phyloP scores from a whole-genome alignment of 345 rosid genomes.

The Boechera divaricarpa region DNA sequence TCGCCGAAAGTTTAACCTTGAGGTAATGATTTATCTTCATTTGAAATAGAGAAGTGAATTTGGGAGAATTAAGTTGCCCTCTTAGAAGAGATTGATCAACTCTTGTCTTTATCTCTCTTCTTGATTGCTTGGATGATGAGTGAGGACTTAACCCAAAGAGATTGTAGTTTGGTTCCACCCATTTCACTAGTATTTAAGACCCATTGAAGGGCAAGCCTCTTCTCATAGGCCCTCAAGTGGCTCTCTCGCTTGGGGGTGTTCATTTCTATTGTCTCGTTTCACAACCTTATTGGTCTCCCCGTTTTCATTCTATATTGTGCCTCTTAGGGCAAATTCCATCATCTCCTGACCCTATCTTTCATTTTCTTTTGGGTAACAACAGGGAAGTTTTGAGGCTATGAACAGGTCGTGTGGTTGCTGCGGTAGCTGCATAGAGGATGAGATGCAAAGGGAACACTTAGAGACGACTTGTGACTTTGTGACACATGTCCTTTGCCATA shows the following conservation, averaged over 20 bases:
- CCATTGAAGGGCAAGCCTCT: not conserved
- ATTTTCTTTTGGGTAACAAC: conserved; percentile 31
- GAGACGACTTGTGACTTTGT: conserved; percentile 79
- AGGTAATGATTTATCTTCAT: conserved; percentile 55
- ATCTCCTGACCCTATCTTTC: conserved; percentile 6
- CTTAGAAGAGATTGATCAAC: conserved; percentile 4
- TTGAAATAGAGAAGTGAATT: not conserved
- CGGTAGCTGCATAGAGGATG: conserved; percentile 73
- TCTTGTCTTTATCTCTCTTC: not conserved
- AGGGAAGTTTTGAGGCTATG: conserved; percentile 89
- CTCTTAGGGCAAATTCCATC: not conserved
- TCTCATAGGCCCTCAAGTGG: not conserved
- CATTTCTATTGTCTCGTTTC: not conserved
- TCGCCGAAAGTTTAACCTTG: conserved; percentile 85
- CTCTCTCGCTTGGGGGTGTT: not conserved
- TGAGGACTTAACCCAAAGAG: not conserved
- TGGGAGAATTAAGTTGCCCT: not conserved
- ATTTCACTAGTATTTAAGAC: not conserved
- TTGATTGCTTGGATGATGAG: conserved; percentile 23
- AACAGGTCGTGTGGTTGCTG: conserved; percentile 86
- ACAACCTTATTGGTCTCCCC: not conserved
- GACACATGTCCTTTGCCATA: conserved; percentile 81
- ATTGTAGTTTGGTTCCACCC: not conserved
- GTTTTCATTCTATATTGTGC: not conserved
- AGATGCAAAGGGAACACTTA: conserved; percentile 70